Evolutionary conservation across 345 rosid genomes (phyloP), one percentile per base, ranked within the genome.

Genomic region (Pseudoturritis turrita): DNA sequence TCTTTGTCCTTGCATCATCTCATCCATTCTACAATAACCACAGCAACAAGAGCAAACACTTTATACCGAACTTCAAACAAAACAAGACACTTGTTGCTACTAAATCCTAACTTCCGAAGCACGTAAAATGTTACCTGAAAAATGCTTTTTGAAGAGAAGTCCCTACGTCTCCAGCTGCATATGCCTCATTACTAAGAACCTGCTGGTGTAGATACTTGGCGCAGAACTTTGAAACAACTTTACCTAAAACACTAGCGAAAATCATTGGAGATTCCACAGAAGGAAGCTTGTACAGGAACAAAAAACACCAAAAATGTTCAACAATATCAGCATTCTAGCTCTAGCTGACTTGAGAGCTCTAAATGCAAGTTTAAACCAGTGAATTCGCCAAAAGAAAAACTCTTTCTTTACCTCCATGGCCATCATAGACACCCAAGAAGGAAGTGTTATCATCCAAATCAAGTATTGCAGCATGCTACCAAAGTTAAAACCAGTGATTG

Each of bases 371-470:
- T 43, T 1, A 40, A 36, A 66, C 36, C 15, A 29, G 25, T 45
- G 18, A 28, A 44, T 43, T 4, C 9, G 7, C 26, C 14, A 14
- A 35, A 18, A 35, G 1, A 12, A 25, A 0, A 61, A 40, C 37
- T 13, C 11, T 53, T 17, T 37, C 10, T 79, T 79, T 85, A 93
- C 99, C 97, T 89, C 99, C 99, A 79, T 95, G 99, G 59, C 98
- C 99, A 86, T 92, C 98, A 81, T 87, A 91, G 53, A 95, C 98
- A 78, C 99, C 98, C 73, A 89, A 91, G 89, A 95, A 92, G 7
- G 97, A 87, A 75, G 98, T 88, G 60, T 83, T 77, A 65, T 83
- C 79, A 81, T 95, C 99, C 74, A 92, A 73, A 79, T 87, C 82
- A 73, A 94, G 84, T 60, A 78, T 73, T 47, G 99, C 98, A 78